Percentiles rank a stretch among this genome's conserved stretches.
Evolutionary conservation across 2,329 filamentous ascomycete genomes (phyloP).

Genomic region (Sclerotinia borealis): DNA sequence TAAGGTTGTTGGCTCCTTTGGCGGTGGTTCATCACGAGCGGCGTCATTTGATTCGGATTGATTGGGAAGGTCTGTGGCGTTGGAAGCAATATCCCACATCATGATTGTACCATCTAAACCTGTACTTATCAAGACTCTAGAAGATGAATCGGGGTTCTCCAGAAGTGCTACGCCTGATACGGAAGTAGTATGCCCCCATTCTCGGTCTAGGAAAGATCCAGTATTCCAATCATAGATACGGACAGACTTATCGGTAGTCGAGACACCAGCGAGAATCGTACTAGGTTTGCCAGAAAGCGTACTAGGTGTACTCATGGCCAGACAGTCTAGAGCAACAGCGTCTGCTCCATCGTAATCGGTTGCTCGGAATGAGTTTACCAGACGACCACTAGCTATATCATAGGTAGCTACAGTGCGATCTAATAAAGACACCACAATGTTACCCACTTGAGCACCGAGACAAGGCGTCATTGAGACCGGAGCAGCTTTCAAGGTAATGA

Average conservation of each 20-base stretch:
- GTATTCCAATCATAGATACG: conserved; percentile 77
- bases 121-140: conserved; percentile 62
- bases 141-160: conserved; percentile 47
- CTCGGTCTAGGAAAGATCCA: conserved; percentile 73
- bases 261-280: conserved; percentile 75
- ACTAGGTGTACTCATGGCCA: conserved; percentile 58
- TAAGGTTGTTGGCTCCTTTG: conserved; percentile 45
- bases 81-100: conserved; percentile 50
- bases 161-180: conserved; percentile 79
- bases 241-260: conserved; percentile 93
- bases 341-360: conserved; percentile 75
- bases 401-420: conserved; percentile 57
- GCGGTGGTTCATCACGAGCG: conserved; percentile 29
- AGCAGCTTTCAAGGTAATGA: conserved; percentile 78
- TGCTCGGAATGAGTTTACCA: conserved; percentile 71
- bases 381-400: conserved; percentile 61
- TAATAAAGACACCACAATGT: conserved; percentile 52
- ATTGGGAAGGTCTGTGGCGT: conserved; percentile 19
- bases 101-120: conserved; percentile 78
- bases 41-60: conserved; percentile 15
- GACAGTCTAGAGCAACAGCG: conserved; percentile 73
- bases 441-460: conserved; percentile 46
- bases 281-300: conserved; percentile 43
- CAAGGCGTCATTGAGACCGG: conserved; percentile 77
- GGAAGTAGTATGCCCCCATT: conserved; percentile 93